phyloP scores from a whole-genome alignment of 768 basidiomycete genomes.

The Crucibulum laeve region DNA sequence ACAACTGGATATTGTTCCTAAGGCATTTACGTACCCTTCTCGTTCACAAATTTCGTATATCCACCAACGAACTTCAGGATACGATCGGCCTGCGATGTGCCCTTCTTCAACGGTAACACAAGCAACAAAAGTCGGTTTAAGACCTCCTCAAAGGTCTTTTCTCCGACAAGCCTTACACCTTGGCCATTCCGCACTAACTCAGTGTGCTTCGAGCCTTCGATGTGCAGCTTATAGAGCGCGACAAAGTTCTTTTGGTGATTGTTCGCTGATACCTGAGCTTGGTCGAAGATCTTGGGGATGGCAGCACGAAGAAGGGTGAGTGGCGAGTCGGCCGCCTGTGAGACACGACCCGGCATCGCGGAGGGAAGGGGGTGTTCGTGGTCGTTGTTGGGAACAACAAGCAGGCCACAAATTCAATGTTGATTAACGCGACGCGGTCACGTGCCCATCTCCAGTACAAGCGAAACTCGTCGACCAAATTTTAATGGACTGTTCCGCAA shows the following conservation, averaged over 20 bases:
- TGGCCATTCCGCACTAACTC: conserved; percentile 45
- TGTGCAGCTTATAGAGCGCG: conserved; percentile 75
- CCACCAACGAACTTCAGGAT: conserved; percentile 78
- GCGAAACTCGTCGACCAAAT: too few species aligned
- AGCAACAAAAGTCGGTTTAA: conserved; percentile 59
- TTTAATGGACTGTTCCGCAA: too few species aligned
- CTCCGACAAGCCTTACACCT: conserved; percentile 58
- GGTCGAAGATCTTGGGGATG: conserved; percentile 66
- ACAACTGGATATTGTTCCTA: neutral
- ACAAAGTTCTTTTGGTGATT: conserved; percentile 92
- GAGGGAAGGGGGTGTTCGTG: too few species aligned
- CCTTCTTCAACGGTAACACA: conserved; percentile 76
- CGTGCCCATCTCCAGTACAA: too few species aligned
- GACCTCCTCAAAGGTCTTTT: conserved; percentile 66
- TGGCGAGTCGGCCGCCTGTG: too few species aligned
- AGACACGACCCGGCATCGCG: too few species aligned
- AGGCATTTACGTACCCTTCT: conserved; percentile 55
- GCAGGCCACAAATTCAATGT: too few species aligned
- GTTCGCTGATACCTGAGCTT: conserved; percentile 66
- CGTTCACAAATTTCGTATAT: conserved; percentile 72
- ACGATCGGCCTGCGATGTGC: conserved; percentile 67
- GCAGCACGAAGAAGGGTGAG: neutral
- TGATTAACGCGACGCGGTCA: too few species aligned
- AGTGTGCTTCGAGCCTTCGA: conserved; percentile 51
- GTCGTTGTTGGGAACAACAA: too few species aligned